A percentile compares a stretch with the other conserved stretches of the same genome.
Evolutionary conservation across 495 filamentous ascomycete genomes (phyloP).

Genomic region (Penicillium bialowiezense): DNA sequence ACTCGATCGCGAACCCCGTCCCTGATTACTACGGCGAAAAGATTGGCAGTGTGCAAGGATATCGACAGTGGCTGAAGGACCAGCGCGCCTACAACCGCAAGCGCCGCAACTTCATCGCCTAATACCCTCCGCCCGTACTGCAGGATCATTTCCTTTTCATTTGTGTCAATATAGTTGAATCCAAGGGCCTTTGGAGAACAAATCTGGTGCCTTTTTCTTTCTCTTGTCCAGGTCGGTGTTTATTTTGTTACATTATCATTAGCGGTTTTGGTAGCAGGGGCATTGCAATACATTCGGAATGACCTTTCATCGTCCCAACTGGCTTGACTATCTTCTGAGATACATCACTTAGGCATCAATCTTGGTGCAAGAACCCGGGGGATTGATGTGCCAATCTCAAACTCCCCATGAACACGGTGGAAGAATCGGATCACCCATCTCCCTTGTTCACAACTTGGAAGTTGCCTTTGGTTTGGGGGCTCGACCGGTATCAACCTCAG

Average conservation of each 20-base stretch:
- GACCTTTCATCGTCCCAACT: slow-evolving; percentile 15
- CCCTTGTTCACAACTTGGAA: slow-evolving; percentile 33
- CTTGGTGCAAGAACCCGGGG: too few species aligned
- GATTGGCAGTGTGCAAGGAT: slow-evolving; percentile 87
- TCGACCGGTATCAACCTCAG: slow-evolving; percentile 28
- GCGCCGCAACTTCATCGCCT: slow-evolving; percentile 60
- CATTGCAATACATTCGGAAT: slow-evolving; percentile 24
- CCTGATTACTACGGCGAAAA: slow-evolving; percentile 81
- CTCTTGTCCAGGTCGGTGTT: slow-evolving; percentile 23
- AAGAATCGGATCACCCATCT: too few species aligned
- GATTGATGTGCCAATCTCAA: too few species aligned
- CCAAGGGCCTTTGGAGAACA: slow-evolving; percentile 4
- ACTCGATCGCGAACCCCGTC: slow-evolving; percentile 67
- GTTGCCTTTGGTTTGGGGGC: slow-evolving; percentile 18
- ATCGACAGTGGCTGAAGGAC: slow-evolving; percentile 93
- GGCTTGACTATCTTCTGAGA: too few species aligned
- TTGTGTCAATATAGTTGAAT: slow-evolving; percentile 21
- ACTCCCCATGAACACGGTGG: too few species aligned
- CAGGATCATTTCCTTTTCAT: slow-evolving; percentile 12
- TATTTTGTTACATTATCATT: slow-evolving; percentile 27
- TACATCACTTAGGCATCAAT: too few species aligned
- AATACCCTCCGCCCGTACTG: slow-evolving; percentile 5
- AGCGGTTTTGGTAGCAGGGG: slow-evolving; percentile 23
- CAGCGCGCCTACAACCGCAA: slow-evolving; percentile 96
- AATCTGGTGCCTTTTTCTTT: slow-evolving; percentile 19